Evolutionary conservation across 441 rosid genomes (phyloP).

Genomic region (Pelargonium hybrid): DNA sequence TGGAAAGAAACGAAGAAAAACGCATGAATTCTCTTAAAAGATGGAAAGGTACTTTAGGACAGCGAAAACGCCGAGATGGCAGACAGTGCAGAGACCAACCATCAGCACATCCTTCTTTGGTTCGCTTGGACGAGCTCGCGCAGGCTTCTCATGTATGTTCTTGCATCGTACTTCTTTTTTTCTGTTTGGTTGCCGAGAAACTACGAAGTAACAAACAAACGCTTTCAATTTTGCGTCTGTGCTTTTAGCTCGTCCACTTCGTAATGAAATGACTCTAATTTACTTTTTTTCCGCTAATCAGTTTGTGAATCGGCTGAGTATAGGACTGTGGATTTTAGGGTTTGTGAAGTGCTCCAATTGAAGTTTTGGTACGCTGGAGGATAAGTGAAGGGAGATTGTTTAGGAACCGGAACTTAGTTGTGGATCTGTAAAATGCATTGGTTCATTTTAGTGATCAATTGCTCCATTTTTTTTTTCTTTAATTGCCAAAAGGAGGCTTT

Average conservation of each 20-base stretch:
- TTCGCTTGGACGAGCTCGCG: conserved; percentile 45
- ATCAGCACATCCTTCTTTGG: background rate
- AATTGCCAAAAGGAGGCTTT: background rate
- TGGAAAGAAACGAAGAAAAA: background rate
- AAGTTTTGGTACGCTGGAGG: too few species aligned
- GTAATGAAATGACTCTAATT: background rate
- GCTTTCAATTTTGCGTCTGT: too few species aligned
- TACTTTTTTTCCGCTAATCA: background rate
- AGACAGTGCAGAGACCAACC: conserved; percentile 35
- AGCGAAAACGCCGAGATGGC: conserved; percentile 38
- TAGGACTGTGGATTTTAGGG: background rate
- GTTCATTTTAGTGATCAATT: background rate
- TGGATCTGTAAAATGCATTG: background rate
- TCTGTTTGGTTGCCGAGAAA: conserved; percentile 5
- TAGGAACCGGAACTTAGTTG: background rate
- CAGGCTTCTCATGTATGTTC: conserved; percentile 58
- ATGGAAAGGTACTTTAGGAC: conserved; percentile 48
- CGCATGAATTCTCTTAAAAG: conserved; percentile 39
- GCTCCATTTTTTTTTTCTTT: background rate
- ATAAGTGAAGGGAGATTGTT: too few species aligned
- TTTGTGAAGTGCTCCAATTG: background rate
- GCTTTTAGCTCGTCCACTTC: background rate
- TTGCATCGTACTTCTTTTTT: background rate
- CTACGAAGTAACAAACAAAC: background rate
- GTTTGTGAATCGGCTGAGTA: background rate